These are phyloP conservation scores for Naegleria fowleri DNA, from an alignment of 208 protist species.

Conservation along the genomic window DNA sequence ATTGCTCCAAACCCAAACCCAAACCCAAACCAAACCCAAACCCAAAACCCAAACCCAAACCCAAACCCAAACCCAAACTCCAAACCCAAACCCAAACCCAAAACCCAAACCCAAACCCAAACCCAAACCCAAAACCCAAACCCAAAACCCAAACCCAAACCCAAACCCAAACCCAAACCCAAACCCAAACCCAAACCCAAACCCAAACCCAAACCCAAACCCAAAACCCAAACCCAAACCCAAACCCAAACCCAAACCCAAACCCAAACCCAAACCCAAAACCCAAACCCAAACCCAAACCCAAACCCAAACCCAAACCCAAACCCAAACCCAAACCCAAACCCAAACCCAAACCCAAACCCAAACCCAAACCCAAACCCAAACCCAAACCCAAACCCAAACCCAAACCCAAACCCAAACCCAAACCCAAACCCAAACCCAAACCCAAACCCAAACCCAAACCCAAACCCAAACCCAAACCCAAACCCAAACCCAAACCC, in stretches of 20 bases:
- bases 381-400: conserved; percentile 50
- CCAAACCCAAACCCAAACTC: conserved; percentile 33
- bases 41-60: conserved; percentile 32
- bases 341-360: conserved; percentile 50
- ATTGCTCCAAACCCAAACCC: conserved; percentile 33
- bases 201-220: conserved; percentile 45
- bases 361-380: conserved; percentile 50
- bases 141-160: conserved; percentile 32
- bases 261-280: conserved; percentile 47
- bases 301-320: conserved; percentile 46
- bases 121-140: conserved; percentile 32
- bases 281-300: conserved; percentile 45
- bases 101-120: conserved; percentile 36
- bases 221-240: conserved; percentile 45
- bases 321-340: conserved; percentile 50
- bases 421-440: conserved; percentile 44
- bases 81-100: conserved; percentile 35
- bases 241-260: conserved; percentile 46
- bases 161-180: conserved; percentile 32
- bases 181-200: conserved; percentile 35
- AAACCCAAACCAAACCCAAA: conserved; percentile 33
- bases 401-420: conserved; percentile 52
- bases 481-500: conserved; percentile 50
- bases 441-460: conserved; percentile 45
- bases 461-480: conserved; percentile 50